Evolutionary conservation across 495 filamentous ascomycete genomes (phyloP), one percentile per base, ranked within the genome.

Genomic region (Penicillium canescens): DNA sequence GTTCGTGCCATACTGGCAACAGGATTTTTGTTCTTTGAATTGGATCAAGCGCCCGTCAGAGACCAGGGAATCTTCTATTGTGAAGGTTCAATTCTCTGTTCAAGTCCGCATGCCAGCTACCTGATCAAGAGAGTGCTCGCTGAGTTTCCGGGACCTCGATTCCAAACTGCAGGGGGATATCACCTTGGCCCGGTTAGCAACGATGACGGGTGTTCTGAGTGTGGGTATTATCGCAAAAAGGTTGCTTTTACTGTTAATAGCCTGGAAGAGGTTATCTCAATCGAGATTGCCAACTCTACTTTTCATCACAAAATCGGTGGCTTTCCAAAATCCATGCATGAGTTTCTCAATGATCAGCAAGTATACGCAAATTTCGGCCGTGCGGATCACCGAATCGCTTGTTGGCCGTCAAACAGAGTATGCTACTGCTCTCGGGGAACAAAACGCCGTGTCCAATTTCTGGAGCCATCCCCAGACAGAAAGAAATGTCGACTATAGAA

Each of bases 11-110:
- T 55, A n/a, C 35, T 63, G 42, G 57, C 55, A 3, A 59, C 54
- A 5, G 56, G 38, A 5, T 63, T 60, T 31, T 60, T 63, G 24
- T 59, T 59, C 47, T 66, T 66, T 39, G 63, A 67, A 48, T 35
- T 67, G 14, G 63, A 67, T 18, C 34, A 56, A 31, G 13, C 33
- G 16, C 48, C 51, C 31, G 39, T 24, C 23, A 40, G 40, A 36
- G 45, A 18, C 8, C 31, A 56, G 28, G 54, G 50, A 7, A 28
- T 14, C n/a, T 56, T 57, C 43, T 36, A 49, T 28, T 62, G 59
- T 50, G 52, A 55, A 42, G 58, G 58, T 3, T 59, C 58, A 16
- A 47, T 59, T 40, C 50, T 54, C 4, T 65, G 62, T 43, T 52
- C 23, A 42, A 28, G 42, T 20, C 24, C 36, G 33, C 14, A 46